Conservation (phyloP, 176 grass and related monocot species). For the Aegilops umbellulata region DNA sequence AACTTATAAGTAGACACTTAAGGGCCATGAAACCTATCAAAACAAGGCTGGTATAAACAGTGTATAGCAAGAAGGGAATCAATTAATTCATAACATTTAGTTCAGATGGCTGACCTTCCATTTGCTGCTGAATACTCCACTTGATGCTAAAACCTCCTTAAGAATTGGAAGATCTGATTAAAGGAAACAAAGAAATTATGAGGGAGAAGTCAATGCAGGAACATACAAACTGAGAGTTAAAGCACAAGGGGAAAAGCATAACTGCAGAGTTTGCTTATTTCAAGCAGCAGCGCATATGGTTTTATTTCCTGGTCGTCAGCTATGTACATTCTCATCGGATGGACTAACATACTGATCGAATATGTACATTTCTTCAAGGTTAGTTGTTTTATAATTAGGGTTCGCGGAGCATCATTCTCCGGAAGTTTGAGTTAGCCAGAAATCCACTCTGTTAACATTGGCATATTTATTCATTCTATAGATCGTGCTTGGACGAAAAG, state of each 20-base stretch:
- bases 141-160: constrained; percentile 72
- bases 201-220: neutral
- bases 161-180: constrained; percentile 69
- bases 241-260: neutral
- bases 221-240: neutral
- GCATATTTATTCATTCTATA: neutral
- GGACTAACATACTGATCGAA: neutral
- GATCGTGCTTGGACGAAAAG: neutral
- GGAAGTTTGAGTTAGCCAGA: neutral
- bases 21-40: neutral
- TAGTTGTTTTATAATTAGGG: neutral
- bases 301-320: neutral
- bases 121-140: constrained; percentile 61
- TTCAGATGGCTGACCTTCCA: constrained; percentile 67
- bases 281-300: neutral
- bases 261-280: neutral
- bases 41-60: constrained; percentile 4
- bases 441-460: neutral
- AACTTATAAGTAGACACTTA: neutral
- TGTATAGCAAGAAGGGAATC: neutral
- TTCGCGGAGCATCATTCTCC: neutral
- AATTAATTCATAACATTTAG: constrained; percentile 1
- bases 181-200: constrained; percentile 18
- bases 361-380: neutral
- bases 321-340: neutral